phyloP scores from a whole-genome alignment of 805 yeast species.

The Saccharomycopsis lassenensis region DNA sequence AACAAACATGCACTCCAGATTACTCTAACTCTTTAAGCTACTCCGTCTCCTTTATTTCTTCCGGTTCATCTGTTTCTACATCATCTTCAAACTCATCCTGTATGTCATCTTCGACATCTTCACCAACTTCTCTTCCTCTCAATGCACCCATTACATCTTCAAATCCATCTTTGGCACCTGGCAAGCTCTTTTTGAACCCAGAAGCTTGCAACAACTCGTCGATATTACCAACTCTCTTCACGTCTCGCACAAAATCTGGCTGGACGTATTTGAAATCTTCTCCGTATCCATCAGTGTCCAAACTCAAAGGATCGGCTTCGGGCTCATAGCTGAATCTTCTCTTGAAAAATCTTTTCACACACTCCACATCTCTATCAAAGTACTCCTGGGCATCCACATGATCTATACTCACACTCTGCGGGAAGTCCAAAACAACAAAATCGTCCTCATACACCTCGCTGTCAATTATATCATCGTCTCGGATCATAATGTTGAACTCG shows the following conservation, averaged over 20 bases:
- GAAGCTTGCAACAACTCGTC: slow-evolving; percentile 90
- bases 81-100: slow-evolving; percentile 25
- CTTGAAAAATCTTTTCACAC: slow-evolving; percentile 74
- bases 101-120: slow-evolving; percentile 22
- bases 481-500: slow-evolving; percentile 88
- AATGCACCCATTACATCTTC: slow-evolving; percentile 20
- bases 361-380: slow-evolving; percentile 87
- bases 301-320: slow-evolving; percentile 51
- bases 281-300: slow-evolving; percentile 71
- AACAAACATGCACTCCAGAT: too few relatives aligned
- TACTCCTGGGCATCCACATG: slow-evolving; percentile 82
- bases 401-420: slow-evolving; percentile 91
- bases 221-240: slow-evolving; percentile 51
- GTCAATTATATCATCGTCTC: slow-evolving; percentile 40
- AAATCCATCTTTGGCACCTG: slow-evolving; percentile 17
- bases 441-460: slow-evolving; percentile 43
- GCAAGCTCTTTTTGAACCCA: slow-evolving; percentile 45
- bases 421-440: slow-evolving; percentile 92
- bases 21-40: too few relatives aligned
- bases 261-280: slow-evolving; percentile 67
- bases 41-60: too few relatives aligned
- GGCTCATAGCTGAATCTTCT: slow-evolving; percentile 71
- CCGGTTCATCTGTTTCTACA: slow-evolving; percentile 27
- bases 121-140: slow-evolving; percentile 32
- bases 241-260: slow-evolving; percentile 74